phyloP scores from a whole-genome alignment of 2,329 filamentous ascomycete genomes.

The Decorospora gaudefroyi region DNA sequence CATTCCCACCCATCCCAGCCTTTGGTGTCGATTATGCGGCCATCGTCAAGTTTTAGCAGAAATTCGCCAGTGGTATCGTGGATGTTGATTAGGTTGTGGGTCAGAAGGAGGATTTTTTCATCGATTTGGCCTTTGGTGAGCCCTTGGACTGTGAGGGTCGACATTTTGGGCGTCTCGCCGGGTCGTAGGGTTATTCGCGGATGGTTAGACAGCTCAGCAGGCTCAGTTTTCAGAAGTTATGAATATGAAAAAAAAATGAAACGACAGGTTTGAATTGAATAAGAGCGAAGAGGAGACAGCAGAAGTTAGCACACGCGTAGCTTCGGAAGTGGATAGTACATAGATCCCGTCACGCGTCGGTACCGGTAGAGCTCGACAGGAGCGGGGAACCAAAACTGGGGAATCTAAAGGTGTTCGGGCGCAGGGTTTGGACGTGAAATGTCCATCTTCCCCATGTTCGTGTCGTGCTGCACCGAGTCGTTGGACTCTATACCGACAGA shows the following conservation, averaged over 20 bases:
- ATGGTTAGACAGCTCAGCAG: background rate
- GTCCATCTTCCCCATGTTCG: constrained; percentile 22
- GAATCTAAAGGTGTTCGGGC: constrained; percentile 11
- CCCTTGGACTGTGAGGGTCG: constrained; percentile 50
- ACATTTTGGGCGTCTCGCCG: constrained; percentile 31
- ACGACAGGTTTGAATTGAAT: background rate
- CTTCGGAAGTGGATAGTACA: constrained; percentile 7
- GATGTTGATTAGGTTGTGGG: constrained; percentile 76
- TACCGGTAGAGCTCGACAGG: constrained; percentile 9
- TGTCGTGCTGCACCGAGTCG: constrained; percentile 32
- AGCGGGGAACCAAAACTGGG: constrained; percentile 17
- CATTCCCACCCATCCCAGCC: constrained; percentile 84
- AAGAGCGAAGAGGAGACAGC: background rate
- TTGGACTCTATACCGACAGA: constrained; percentile 23
- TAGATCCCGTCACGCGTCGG: constrained; percentile 8
- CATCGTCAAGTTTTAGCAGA: constrained; percentile 70
- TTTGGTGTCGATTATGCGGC: constrained; percentile 80
- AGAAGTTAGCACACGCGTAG: constrained; percentile 7
- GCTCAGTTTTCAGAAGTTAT: background rate
- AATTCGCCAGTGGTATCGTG: constrained; percentile 75
- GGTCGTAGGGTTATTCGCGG: background rate
- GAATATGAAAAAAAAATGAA: background rate
- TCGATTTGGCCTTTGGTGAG: constrained; percentile 54
- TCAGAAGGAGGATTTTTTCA: constrained; percentile 66
- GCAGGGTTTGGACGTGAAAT: constrained; percentile 4